Conservation (phyloP, 2,329 filamentous ascomycete species). For the Aspergillus carbonarius region DNA sequence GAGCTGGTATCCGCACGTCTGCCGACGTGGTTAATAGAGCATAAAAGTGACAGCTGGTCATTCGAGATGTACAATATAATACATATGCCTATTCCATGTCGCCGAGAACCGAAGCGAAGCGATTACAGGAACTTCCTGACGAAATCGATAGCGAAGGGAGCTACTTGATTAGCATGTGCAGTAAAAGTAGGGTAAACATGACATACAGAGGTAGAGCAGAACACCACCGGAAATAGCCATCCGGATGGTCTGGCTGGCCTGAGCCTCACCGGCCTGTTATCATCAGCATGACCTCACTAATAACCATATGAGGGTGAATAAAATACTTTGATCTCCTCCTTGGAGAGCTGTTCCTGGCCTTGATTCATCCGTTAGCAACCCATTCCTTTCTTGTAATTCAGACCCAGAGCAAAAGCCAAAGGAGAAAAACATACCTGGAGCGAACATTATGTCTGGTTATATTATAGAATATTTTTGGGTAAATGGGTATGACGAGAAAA, state of each 20-base stretch:
- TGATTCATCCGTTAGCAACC: background rate
- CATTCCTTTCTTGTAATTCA: no score
- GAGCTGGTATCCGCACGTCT: slow-evolving; percentile 5
- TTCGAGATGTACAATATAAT: slow-evolving; percentile 1
- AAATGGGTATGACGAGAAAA: background rate
- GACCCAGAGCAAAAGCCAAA: no score
- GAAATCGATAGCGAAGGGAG: slow-evolving; percentile 52
- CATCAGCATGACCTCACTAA: background rate
- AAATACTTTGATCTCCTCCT: slow-evolving; percentile 46
- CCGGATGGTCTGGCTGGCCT: slow-evolving; percentile 55
- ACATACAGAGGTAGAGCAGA: slow-evolving; percentile 63
- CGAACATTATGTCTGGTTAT: slow-evolving; percentile 30
- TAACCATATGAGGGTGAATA: background rate
- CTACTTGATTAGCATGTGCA: slow-evolving; percentile 25
- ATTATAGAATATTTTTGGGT: slow-evolving; percentile 6
- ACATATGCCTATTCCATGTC: slow-evolving; percentile 1
- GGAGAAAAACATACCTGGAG: slow-evolving; percentile 27
- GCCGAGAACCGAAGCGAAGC: background rate
- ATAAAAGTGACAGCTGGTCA: background rate
- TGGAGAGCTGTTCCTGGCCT: slow-evolving; percentile 47
- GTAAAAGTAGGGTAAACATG: background rate
- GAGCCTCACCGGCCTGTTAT: slow-evolving; percentile 50
- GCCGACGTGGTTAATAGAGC: background rate
- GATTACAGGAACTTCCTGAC: slow-evolving; percentile 48
- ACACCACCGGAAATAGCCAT: slow-evolving; percentile 55